Evolutionary conservation across 805 yeast species (phyloP), one percentile per base, ranked within the genome.

Genomic region (Dipodascopsis uninucleata): DNA sequence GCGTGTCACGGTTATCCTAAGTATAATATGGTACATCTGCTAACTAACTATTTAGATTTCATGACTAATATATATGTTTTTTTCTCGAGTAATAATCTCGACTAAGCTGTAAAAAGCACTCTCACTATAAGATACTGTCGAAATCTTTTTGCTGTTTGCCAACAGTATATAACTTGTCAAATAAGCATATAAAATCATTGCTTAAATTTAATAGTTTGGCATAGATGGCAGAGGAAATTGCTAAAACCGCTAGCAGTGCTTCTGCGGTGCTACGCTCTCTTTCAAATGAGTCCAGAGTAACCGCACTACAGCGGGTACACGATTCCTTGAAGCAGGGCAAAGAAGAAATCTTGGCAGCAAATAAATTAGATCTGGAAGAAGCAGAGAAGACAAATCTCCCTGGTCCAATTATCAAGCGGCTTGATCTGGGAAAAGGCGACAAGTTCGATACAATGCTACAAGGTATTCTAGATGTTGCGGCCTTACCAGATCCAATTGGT

Each of bases 371-470:
- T 65, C 71, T 93, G 72, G 77, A 76, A 36, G 42, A 38, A 4
- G 73, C 72, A 24, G 67, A 65, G 29, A 63, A 69, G n/a, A 71
- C 76, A 36, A 75, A 78, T 4, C 33, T 41, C 21, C 34, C 57
- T 9, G 45, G 41, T 10, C 77, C 97, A 1, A 69, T 93, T 56
- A 70, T 89, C 41, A 89, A 86, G 61, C 74, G 99, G 57, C 71
- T 93, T 12, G 97, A 94, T 62, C 71, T 93, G 31, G 75, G 85
- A 36, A 78, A 75, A 52, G 79, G 82, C 42, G 96, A 84, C 47
- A 93, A 94, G 65, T 93, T 78, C 60, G 97, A 89, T 52, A 71
- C 85, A 22, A 93, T 93, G 99, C 76, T 90, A 41, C 93, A 88
- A 62, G 99, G 99, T 21, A 81, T 93, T 12, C 70, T 83, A 36